Base-by-base conservation (phyloP, 306 rosid species). In the Sindora glabra region DNA sequence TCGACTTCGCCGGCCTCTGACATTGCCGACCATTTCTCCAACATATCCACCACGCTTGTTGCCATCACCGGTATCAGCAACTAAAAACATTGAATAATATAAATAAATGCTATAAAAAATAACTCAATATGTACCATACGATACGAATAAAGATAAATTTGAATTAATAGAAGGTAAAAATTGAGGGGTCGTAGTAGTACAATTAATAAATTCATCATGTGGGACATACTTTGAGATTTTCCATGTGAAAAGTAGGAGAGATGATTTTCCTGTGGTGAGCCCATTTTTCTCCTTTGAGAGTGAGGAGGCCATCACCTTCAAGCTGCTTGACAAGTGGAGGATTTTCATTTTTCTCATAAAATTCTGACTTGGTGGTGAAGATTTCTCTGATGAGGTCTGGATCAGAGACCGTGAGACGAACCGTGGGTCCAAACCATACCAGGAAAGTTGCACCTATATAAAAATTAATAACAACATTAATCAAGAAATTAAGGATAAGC, bases 301-400 rank as follows among this genome's bases (percentile, higher is more conserved):
- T 94, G 8, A 94, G 85, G 25, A 94, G 99, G 6, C 99, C 99
- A 60, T 94, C 94, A 3, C 99, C 99, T 77, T 94, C 99, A 4
- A 94, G 89, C 82, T 86, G 90, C 72, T 86, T 89, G 33, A 94
- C 83, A 2, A 94, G 95, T 1, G 99, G 99, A 62, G 94, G 99
- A 26, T 97, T 89, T 59, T 94, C 95, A 32, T 82, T 86, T 56
- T 94, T 94, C 72, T 94, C 99, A 29, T 89, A 94, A 40, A 69
- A 72, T 65, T 89, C 94, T 5, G 97, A 82, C 62, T 86, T 94
- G 38, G 97, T 82, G 39, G 76, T 71, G 77, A 94, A 94, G 41
- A 94, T 85, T 75, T 94, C 99, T 18, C 95, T 65, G 47, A 94
- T 82, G 16, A 89, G 88, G 81, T 80, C 90, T 9, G 99, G 99